Evolutionary conservation across 2,329 filamentous ascomycete genomes (phyloP), one percentile per base, ranked within the genome.

Genomic region (Aspergillus ochraceus): DNA sequence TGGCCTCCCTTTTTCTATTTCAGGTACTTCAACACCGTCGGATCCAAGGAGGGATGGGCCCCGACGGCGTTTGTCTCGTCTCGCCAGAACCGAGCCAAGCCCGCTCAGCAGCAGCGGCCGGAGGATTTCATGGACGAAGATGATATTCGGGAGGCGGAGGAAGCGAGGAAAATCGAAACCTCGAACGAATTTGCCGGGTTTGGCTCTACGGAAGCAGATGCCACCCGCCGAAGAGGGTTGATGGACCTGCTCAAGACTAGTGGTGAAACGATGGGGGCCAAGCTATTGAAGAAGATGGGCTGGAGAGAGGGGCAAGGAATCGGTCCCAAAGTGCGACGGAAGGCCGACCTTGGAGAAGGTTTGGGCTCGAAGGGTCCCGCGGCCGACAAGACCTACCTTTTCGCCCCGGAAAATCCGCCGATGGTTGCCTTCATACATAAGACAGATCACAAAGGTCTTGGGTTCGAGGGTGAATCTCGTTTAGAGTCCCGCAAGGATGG

Each of bases 91-190:
- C 90, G 92, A 58, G 87, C 84, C 64, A 91, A 90, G 71, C 85
- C 90, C 79, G 82, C 81, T n/a, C 82, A 85, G 57, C 68, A 73
- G 52, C 87, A 90, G 71, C 86, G 88, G 52, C 86, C 88, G 0
- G 92, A 98, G 74, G 93, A 98, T 71, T 98, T 93, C 68, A 99
- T 99, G 95, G 95, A 99, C 70, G 94, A 97, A 47, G 95, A 99
- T 74, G 95, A 99, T 75, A 81, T 96, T 36, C 90, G 90, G 6
- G 92, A 97, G 73, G 90, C 89, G 0, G 91, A 90, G 59, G 92
- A 97, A 75, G 83, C 89, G 2, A 86, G 88, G 68, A 85, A 85
- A 61, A 78, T 97, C 36, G 85, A 94, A 68, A 96, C 90, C 0
- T 83, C 86, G 0, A 83, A 87, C 55, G 84, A 84, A 0, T 97